Base-by-base conservation (phyloP, 225 moss, liverwort and hornwort species). In the Rhytidiadelphus loreus region DNA sequence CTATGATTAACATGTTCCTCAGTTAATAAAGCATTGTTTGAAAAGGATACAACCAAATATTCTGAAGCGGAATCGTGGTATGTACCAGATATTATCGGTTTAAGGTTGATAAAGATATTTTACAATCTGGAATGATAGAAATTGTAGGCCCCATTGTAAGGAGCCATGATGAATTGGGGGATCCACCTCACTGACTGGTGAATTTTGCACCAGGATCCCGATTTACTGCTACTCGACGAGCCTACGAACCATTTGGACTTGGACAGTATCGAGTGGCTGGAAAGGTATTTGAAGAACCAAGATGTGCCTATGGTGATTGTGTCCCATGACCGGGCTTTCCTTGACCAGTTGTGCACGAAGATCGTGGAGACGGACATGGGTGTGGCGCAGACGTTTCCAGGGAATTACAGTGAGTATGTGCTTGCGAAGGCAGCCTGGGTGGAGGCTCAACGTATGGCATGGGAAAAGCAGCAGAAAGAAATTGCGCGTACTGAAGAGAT, bases 351-450 rank as follows among this genome's bases (percentile, higher is more conserved):
- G 66, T 97, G 97, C 92, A 96, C 95, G 58, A 95, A 96, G 91
- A 97, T 97, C 75, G 95, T 97, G 81, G 97, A 97, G 88, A 97
- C 96, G n/a, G 96, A 97, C 86, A 95, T 96, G 95, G 97, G 97
- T 55, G 93, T 97, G 66, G 94, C 97, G 61, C 94, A 94, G 75
- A 96, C 97, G 26, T 97, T 95, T 74, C 93, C 94, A 80, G 97
- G 97, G 53, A 96, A 97, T 78, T 97, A 97, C 82, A 95, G 95
- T 66, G 95, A 94, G 33, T 97, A 95, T 72, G 95, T 96, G 87
- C 86, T 88, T 71, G 90, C 96, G 33, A 96, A 97, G 86, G 94
- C 95, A 52, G 94, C 95, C 4, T 95, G 95, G 95, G 87, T 95
- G 59, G 97, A 97, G 88, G 85, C 92, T 39, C 96, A 96, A 83